A percentile compares a stretch with the other conserved stretches of the same genome.
These are phyloP conservation scores for Populus ilicifolia DNA, from an alignment of 345 rosid species.

Conservation along the genomic window DNA sequence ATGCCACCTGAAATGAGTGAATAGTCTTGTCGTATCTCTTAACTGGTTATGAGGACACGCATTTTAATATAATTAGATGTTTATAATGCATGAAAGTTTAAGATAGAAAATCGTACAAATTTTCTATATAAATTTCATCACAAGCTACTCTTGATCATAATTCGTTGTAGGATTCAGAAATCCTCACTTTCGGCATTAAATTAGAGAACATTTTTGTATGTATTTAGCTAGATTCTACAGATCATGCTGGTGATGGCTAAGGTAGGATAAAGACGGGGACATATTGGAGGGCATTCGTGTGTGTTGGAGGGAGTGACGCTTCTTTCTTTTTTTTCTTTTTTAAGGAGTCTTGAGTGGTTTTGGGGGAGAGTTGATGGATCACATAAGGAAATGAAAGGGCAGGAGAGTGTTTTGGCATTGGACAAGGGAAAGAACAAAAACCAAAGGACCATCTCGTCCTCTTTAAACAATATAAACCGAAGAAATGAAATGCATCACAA, in stretches of 20 bases:
- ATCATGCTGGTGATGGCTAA: no score
- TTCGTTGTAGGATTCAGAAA: no score
- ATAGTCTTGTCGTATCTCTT: no score
- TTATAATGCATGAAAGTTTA: background rate
- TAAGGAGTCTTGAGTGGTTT: no score
- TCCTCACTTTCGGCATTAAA: no score
- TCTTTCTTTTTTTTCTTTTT: no score
- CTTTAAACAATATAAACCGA: constrained; percentile 27
- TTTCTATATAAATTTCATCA: background rate
- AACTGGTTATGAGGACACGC: background rate
- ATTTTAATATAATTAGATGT: background rate
- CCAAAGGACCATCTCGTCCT: constrained; percentile 58
- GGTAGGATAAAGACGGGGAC: no score
- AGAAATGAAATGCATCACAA: constrained; percentile 24
- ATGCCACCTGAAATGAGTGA: no score
- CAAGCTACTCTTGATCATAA: background rate
- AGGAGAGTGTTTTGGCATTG: constrained; percentile 18
- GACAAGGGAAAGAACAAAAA: constrained; percentile 42
- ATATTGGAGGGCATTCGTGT: no score
- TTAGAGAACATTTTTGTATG: no score
- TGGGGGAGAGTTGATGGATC: constrained; percentile 23
- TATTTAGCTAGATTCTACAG: no score
- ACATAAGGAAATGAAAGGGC: constrained; percentile 34
- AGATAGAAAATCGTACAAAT: background rate
- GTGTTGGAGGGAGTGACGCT: no score